Evolutionary conservation across 1,139 yeast genomes (phyloP), one percentile per base, ranked within the genome.

Genomic region (Protomyces inouyei): DNA sequence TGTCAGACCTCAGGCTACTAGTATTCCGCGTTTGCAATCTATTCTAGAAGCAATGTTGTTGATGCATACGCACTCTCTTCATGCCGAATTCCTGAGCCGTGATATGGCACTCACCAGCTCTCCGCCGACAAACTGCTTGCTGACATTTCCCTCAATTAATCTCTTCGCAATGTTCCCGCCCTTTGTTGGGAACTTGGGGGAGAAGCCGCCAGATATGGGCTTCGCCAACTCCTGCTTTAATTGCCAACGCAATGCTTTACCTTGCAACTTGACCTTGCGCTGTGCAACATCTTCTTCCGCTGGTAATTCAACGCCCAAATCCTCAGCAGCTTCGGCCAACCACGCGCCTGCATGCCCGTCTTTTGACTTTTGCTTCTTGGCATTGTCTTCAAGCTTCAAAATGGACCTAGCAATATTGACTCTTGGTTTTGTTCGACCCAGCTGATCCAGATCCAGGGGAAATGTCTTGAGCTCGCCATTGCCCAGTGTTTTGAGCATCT

Each of bases 271-370:
- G 12, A 38, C 51, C 40, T 23, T 52, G 32, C 55, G 37, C 2
- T 36, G 70, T 83, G 85, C 64, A 86, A 76, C 43, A 6, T 52
- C 52, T 52, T 43, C 60, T 84, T 81, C 79, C 64, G 84, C 85
- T 12, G 71, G 74, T 2, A 72, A 66, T 54, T 87, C 95, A 40
- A 92, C 77, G 3, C 97, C 99, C 65, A 95, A 79, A 65, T 93
- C 98, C 61, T 87, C 95, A 0, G 98, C 98, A 0, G 97, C 97
- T 72, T 90, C 86, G 67, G 83, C 82, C 66, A 91, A 79, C 97
- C 98, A 92, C 35, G 83, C 79, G 46, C 60, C 57, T 43, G 57
- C 52, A 36, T 48, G 43, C 36, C 63, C 60, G 16, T 53, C 35
- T 48, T 43, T 12, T 32, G 55, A 32, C 57, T 55, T 16, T 38